Base-by-base conservation (phyloP, 495 filamentous ascomycete species). In the Podospora pseudopauciseta region DNA sequence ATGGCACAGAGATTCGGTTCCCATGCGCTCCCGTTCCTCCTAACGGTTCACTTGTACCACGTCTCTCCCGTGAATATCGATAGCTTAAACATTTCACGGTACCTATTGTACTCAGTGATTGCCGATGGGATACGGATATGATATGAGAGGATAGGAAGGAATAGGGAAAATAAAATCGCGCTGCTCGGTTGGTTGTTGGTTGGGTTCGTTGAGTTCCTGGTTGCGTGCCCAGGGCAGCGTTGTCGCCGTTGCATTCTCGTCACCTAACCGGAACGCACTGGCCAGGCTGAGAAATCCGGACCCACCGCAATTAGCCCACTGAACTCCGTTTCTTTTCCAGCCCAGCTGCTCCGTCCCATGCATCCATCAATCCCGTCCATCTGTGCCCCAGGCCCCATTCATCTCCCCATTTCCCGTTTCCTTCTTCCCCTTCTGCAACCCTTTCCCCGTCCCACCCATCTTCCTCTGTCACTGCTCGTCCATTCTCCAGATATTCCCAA, bases 391-490 rank as follows among this genome's bases (percentile, higher is more conserved):
- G n/a, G 19, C 58, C 58, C 57, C 65, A 30, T 60, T 58, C 32
- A 60, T 49, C 65, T 67, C 58, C 64, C 59, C 65, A 67, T 44
- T 62, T 56, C 60, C 65, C 30, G 58, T 67, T 66, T 60, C 57
- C 65, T 60, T 67, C 65, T 67, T 67, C 60, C 34, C 57, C 13
- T 63, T 63, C 61, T 34, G 55, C 55, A 58, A 26, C 15, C 55
- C 49, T 62, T 13, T 60, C 58, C 57, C 30, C 60, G 39, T 20
- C 39, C 65, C 65, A 62, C 32, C 57, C 7, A 23, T 32, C 30
- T 32, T 23, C 23, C 65, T 19, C 55, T 20, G 60, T 53, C 49
- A 30, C 28, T 18, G 49, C 19, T 54, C 54, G 32, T 60, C 34
- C 28, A 19, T n/a, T 34, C 62, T 64, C 62, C 0, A 27, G n/a